Evolutionary conservation across 495 filamentous ascomycete genomes (phyloP), one percentile per base, ranked within the genome.

Genomic region (Glarea lozoyensis): DNA sequence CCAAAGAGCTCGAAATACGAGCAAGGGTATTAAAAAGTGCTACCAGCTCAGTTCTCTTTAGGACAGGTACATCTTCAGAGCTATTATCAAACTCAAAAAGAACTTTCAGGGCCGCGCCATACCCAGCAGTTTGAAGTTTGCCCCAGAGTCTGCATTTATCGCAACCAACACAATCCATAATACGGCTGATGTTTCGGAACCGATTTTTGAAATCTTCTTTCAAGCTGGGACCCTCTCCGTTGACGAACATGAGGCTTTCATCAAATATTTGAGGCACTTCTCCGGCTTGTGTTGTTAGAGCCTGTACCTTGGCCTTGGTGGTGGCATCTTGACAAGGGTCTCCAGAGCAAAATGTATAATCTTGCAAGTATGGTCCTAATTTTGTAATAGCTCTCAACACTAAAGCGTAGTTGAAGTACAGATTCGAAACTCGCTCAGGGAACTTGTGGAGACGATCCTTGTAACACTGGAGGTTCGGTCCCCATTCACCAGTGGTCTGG

Each of bases 101-200:
- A 1, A 98, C 81, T 62, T 98, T 98, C 25, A 98, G 63, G 9
- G 92, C 92, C 1, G 92, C 88, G 24, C 92, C 93, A 56, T 95
- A 97, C 12, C 92, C 92, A 15, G 83, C 84, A 4, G 88, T 92
- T 60, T 98, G 92, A n/a, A 98, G 62, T 62, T 97, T 98, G 37
- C 92, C 92, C 93, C 92, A 98, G 2, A 98, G 77, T 12, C 92
- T 79, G 65, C 92, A 98, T 66, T 98, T 98, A 66, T 98, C 92
- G 63, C 92, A 98, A 16, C 92, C 92, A 12, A 97, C 92, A 60
- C 92, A 98, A 64, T 98, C 92, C 92, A 98, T 98, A 53, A 97
- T 66, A 16, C 92, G 78, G 51, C 82, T 88, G 40, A 98, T 87
- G 51, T 98, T 98, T 50, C 92, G 76, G 75, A 98, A 97, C 11